These are phyloP conservation scores for Epichloe sylvatica DNA, from an alignment of 2,329 filamentous ascomycete species.

Conservation along the genomic window DNA sequence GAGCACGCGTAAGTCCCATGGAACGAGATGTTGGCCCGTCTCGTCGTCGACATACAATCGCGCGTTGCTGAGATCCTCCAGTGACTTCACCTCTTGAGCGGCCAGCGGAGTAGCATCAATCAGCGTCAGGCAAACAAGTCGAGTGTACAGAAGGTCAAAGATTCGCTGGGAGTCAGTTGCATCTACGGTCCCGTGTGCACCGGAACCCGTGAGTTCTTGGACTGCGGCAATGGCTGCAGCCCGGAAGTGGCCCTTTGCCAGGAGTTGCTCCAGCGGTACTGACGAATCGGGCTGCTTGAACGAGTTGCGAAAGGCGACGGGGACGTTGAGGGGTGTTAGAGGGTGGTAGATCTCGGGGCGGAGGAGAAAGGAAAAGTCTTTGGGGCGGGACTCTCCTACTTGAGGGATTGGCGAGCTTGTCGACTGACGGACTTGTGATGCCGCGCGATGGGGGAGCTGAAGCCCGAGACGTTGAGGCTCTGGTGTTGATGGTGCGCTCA, in stretches of 20 bases:
- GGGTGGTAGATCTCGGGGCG: slow-evolving; percentile 73
- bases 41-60: slow-evolving; percentile 42
- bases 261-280: slow-evolving; percentile 52
- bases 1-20: slow-evolving; percentile 76
- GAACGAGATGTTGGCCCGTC: slow-evolving; percentile 52
- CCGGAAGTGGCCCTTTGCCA: slow-evolving; percentile 64
- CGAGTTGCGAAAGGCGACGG: slow-evolving; percentile 54
- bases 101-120: slow-evolving; percentile 59
- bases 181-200: slow-evolving; percentile 27
- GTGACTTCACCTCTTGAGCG: slow-evolving; percentile 49
- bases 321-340: slow-evolving; percentile 49
- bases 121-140: slow-evolving; percentile 69
- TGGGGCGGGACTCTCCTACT: slow-evolving; percentile 23
- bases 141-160: slow-evolving; percentile 65
- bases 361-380: slow-evolving; percentile 70
- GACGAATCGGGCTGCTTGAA: slow-evolving; percentile 47
- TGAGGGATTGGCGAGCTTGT: slow-evolving; percentile 16
- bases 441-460: slow-evolving; percentile 10
- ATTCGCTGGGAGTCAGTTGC: slow-evolving; percentile 50
- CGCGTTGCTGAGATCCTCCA: slow-evolving; percentile 46
- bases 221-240: slow-evolving; percentile 58
- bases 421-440: slow-evolving; percentile 6
- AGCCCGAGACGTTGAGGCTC: slow-evolving; percentile 3
- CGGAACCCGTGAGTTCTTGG: slow-evolving; percentile 41
- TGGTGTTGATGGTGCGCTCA: slow-evolving; percentile 5